These are phyloP conservation scores for Phytophthora pini DNA, from an alignment of 352 stramenopile genomes.

Conservation along the genomic window DNA sequence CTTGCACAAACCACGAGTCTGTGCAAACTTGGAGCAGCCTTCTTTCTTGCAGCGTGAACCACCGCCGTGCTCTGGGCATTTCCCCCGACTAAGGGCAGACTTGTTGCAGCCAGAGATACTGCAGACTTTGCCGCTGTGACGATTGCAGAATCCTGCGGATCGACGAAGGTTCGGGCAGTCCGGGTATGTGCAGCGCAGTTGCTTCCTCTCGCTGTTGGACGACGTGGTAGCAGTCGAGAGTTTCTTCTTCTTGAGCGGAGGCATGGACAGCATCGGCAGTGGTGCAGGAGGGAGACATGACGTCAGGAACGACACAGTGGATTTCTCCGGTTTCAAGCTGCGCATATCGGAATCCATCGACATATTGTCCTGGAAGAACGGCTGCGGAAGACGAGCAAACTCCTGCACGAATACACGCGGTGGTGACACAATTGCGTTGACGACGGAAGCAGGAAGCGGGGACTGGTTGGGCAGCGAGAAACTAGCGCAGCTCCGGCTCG, in stretches of 20 bases:
- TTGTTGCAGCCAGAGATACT: constrained; percentile 73
- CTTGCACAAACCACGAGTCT: constrained; percentile 85
- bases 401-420: constrained; percentile 81
- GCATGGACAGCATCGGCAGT: constrained; percentile 78
- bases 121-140: constrained; percentile 84
- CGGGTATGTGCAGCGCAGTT: constrained; percentile 77
- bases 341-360: constrained; percentile 40
- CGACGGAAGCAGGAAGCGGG: constrained; percentile 54
- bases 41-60: constrained; percentile 86
- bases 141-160: constrained; percentile 83
- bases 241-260: constrained; percentile 78
- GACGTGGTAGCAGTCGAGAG: constrained; percentile 18
- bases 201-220: constrained; percentile 54
- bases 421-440: constrained; percentile 79
- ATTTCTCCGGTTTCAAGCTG: constrained; percentile 29
- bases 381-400: constrained; percentile 63
- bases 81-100: constrained; percentile 79
- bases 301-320: constrained; percentile 48
- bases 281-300: constrained; percentile 65
- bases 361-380: constrained; percentile 70
- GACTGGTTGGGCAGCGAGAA: constrained; percentile 47
- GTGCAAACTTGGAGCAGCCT: constrained; percentile 86
- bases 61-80: constrained; percentile 86
- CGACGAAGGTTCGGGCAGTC: constrained; percentile 80
- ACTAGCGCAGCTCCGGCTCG: constrained; percentile 50